Conservation (phyloP, 192 early-diverging fungal genomes). For the Coemansia sp. region DNA sequence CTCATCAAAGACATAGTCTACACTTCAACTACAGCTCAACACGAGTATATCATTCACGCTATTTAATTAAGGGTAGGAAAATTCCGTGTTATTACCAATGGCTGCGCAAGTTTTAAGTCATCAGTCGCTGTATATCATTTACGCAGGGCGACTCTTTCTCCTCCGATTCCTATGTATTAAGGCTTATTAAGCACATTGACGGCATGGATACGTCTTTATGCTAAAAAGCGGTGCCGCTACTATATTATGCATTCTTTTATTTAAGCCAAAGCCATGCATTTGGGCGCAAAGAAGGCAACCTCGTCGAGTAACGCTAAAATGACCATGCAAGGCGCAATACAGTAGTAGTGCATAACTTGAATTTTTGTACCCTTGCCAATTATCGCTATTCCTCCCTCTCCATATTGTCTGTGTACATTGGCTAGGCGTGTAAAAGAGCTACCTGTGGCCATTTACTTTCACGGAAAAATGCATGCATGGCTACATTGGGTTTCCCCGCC, state of each 20-base stretch:
- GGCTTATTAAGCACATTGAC: background rate
- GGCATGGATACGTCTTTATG: background rate
- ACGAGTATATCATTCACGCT: background rate
- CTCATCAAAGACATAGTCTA: background rate
- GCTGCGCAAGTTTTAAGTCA: background rate
- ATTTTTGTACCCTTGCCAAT: background rate
- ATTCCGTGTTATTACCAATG: background rate
- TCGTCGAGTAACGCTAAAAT: background rate
- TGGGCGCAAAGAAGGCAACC: background rate
- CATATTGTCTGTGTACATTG: background rate
- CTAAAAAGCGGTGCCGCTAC: background rate
- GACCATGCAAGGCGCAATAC: conserved; percentile 5
- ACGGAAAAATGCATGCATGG: conserved; percentile 6
- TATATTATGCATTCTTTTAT: background rate
- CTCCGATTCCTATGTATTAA: too few relatives aligned
- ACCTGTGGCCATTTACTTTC: background rate
- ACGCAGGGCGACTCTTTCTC: background rate
- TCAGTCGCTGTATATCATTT: background rate
- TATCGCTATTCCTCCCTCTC: background rate
- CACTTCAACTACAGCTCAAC: background rate
- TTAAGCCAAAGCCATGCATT: background rate
- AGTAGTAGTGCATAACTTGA: background rate
- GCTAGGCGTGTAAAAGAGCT: background rate
- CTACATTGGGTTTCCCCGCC: conserved; percentile 7
- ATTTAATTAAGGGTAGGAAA: background rate